Base-by-base conservation (phyloP, 1,139 yeast species). In the Pneumocystis murina region DNA sequence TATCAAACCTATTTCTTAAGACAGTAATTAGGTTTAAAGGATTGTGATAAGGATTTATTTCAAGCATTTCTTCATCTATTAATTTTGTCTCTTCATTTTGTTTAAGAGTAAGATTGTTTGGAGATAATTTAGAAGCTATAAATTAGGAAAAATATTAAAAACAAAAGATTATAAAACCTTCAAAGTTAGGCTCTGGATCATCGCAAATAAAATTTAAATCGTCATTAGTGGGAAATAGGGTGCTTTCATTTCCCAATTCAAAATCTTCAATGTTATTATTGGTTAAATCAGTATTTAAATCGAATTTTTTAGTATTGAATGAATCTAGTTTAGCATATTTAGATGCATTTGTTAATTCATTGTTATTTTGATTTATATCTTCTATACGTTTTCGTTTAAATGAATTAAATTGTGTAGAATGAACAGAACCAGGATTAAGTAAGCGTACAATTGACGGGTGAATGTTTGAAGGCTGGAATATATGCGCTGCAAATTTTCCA, bases 1-100 rank as follows among this genome's bases (percentile, higher is more conserved):
- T 61, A 33, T 28, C 20, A 60, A 33, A 65, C 61, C 24, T 65
- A 59, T 28, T 61, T 36, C 60, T 66, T 66, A 61, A 67, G 65
- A 24, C 63, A 64, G 28, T 61, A 61, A 38, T 43, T 16, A 36
- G 61, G 62, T 24, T 36, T 14, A 8, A 48, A 41, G 3, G 62
- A 16, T 38, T 24, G 24, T 57, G 48, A 20, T 60, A 63, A 33
- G 55, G 54, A 10, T 61, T 64, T 20, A 63, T 40, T 17, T 63
- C 63, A 38, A 62, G 61, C 17, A 39, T 61, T 2, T 38, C 33
- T 3, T 54, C 64, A 24, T 66, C 63, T 5, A 33, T 17, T 14
- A 35, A 61, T 10, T 62, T 43, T n/a, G 24, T 36, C 8, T 41
- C 64, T 4, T 28, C 24, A 24, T 62, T 57, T 17, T 24, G 33